Percentiles rank a stretch among this genome's conserved stretches.
phyloP scores from a whole-genome alignment of 1,284 basidiomycete genomes.

The Butyriboletus appendiculatus region DNA sequence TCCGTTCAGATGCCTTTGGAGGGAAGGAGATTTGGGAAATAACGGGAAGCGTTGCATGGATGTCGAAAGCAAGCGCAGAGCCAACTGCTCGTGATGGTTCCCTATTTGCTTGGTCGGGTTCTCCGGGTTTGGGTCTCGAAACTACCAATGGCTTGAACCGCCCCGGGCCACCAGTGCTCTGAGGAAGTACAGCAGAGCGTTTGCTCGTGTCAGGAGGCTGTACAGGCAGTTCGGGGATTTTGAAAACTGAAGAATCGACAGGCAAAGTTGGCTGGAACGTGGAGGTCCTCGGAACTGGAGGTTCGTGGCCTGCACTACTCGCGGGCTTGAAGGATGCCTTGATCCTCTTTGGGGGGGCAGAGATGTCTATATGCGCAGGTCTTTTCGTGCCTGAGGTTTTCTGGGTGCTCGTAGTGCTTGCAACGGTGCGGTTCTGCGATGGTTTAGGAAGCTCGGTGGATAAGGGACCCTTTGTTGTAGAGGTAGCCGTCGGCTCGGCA shows the following conservation, averaged over 20 bases:
- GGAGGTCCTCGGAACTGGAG: not conserved
- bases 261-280: not conserved
- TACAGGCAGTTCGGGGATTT: constrained; percentile 8
- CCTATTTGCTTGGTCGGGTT: not conserved
- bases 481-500: not conserved
- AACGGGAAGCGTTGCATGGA: constrained; percentile 8
- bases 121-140: not conserved
- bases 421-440: not conserved
- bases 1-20: constrained; percentile 57
- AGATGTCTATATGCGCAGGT: constrained; percentile 23
- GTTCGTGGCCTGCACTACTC: not conserved
- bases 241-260: constrained; percentile 2
- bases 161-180: not conserved
- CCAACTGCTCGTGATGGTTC: not conserved
- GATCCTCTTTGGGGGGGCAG: constrained; percentile 20
- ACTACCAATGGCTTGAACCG: constrained; percentile 22
- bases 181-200: not conserved
- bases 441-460: not conserved
- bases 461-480: not conserved
- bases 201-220: not conserved
- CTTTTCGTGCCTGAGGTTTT: constrained; percentile 16
- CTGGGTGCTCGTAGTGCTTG: not conserved
- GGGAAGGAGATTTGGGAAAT: constrained; percentile 53
- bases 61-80: not conserved
- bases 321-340: constrained; percentile 5